Percentiles rank a stretch among this genome's conserved stretches.
Evolutionary conservation across 805 yeast genomes (phyloP).

Genomic region (Brettanomyces custersianus): DNA sequence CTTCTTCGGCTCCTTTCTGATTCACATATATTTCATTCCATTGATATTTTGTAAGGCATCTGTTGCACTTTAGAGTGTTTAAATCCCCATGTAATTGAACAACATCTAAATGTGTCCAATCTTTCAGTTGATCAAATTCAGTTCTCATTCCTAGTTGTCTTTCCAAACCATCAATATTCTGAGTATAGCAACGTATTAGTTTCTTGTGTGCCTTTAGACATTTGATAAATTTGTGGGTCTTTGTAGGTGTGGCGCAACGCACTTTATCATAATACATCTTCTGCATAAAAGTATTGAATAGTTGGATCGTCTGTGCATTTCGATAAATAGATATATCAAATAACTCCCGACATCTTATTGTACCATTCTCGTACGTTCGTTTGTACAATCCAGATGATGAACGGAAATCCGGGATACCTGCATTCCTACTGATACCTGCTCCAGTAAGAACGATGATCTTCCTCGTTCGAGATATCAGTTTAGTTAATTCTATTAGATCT

Average conservation of each 20-base stretch:
- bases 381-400: slow-evolving; percentile 75
- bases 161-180: slow-evolving; percentile 89
- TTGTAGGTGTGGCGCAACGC: slow-evolving; percentile 65
- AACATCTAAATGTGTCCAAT: slow-evolving; percentile 63
- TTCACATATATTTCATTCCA: slow-evolving; percentile 40
- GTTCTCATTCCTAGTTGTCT: slow-evolving; percentile 50
- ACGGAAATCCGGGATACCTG: slow-evolving; percentile 95
- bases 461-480: slow-evolving; percentile 35
- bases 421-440: slow-evolving; percentile 94
- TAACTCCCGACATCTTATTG: slow-evolving; percentile 75
- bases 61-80: slow-evolving; percentile 66
- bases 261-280: slow-evolving; percentile 63
- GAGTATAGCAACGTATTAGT: slow-evolving; percentile 83
- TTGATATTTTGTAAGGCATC: slow-evolving; percentile 45
- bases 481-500: slow-evolving; percentile 27
- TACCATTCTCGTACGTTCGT: slow-evolving; percentile 55
- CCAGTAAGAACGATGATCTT: slow-evolving; percentile 75
- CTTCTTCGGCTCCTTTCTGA: slow-evolving; percentile 8
- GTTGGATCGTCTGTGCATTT: slow-evolving; percentile 49
- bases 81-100: slow-evolving; percentile 90
- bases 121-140: slow-evolving; percentile 44
- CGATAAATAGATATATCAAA: slow-evolving; percentile 82
- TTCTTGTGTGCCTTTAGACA: slow-evolving; percentile 52
- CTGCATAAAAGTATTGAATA: slow-evolving; percentile 85
- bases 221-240: slow-evolving; percentile 69